Percentiles rank a stretch among this genome's conserved stretches.
Evolutionary conservation across 2,329 filamentous ascomycete species (phyloP).

Genomic region (Diaporthe humulicola): DNA sequence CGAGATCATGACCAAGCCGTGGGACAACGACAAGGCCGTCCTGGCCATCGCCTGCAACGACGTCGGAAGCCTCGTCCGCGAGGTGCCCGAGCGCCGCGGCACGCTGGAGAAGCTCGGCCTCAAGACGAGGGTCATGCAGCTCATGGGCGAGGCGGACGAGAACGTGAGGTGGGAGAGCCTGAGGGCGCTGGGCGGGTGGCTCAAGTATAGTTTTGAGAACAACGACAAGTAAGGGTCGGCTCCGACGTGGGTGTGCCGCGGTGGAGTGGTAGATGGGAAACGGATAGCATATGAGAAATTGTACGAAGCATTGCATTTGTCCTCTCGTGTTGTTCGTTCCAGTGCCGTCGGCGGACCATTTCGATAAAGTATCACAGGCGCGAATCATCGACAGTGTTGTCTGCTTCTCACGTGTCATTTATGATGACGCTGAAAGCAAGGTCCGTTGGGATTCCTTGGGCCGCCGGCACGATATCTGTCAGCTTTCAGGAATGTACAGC

Average conservation of each 20-base stretch:
- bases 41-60: constrained; percentile 95
- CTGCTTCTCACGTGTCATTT: neutral
- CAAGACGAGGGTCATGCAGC: constrained; percentile 90
- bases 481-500: neutral
- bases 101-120: constrained; percentile 87
- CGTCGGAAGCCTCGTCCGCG: constrained; percentile 87
- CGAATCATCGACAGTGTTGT: neutral
- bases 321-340: neutral
- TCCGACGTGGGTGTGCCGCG: neutral
- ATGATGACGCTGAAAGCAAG: neutral
- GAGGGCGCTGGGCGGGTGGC: constrained; percentile 79
- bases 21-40: constrained; percentile 87
- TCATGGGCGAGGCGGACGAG: constrained; percentile 92
- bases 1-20: constrained; percentile 83
- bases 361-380: neutral
- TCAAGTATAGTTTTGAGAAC: constrained; percentile 73
- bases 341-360: neutral
- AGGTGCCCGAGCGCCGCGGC: constrained; percentile 85
- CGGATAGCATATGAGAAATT: constrained; percentile 30
- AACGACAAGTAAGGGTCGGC: constrained; percentile 42
- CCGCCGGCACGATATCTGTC: neutral
- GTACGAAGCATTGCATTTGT: constrained; percentile 39
- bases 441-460: too few species aligned
- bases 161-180: constrained; percentile 93
- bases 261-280: neutral